These are phyloP conservation scores for Pezicula radicicola DNA, from an alignment of 2,329 filamentous ascomycete genomes.

Conservation along the genomic window DNA sequence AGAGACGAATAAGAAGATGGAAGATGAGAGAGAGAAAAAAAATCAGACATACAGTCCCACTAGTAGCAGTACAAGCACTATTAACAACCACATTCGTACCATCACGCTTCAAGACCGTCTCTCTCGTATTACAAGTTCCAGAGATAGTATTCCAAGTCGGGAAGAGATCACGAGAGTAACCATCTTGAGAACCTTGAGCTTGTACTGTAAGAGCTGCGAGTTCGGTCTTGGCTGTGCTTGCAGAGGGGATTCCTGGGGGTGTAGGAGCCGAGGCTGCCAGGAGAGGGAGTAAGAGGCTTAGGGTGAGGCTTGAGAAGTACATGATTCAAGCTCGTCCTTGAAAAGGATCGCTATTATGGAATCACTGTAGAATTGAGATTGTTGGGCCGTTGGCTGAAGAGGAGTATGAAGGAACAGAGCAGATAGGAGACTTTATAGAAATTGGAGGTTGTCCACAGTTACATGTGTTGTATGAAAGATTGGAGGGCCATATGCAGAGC, in stretches of 20 bases:
- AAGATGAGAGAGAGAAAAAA: too few species aligned
- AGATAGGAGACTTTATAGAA: not conserved
- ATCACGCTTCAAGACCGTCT: slow-evolving; percentile 72
- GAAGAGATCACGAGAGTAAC: slow-evolving; percentile 66
- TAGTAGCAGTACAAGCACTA: slow-evolving; percentile 58
- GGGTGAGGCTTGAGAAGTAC: slow-evolving; percentile 8
- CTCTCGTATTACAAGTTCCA: slow-evolving; percentile 69
- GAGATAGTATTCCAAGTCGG: slow-evolving; percentile 64
- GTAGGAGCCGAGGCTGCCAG: slow-evolving; percentile 26
- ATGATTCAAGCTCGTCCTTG: slow-evolving; percentile 1
- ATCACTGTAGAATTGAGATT: too few species aligned
- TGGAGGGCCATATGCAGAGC: not conserved
- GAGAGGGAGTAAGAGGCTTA: slow-evolving; percentile 11
- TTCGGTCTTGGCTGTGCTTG: slow-evolving; percentile 51
- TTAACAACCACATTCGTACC: slow-evolving; percentile 59
- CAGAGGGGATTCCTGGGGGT: slow-evolving; percentile 61
- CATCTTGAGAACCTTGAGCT: slow-evolving; percentile 47
- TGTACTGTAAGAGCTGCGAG: slow-evolving; percentile 58
- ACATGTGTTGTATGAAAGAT: not conserved
- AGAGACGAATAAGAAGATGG: too few species aligned
- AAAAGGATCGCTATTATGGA: too few species aligned
- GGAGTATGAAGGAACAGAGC: not conserved
- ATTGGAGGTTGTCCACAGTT: not conserved
- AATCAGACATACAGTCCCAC: slow-evolving; percentile 42
- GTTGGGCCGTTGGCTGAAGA: not conserved